Evolutionary conservation across 345 rosid genomes (phyloP), one percentile per base, ranked within the genome.

Genomic region (Citropsis articulata): DNA sequence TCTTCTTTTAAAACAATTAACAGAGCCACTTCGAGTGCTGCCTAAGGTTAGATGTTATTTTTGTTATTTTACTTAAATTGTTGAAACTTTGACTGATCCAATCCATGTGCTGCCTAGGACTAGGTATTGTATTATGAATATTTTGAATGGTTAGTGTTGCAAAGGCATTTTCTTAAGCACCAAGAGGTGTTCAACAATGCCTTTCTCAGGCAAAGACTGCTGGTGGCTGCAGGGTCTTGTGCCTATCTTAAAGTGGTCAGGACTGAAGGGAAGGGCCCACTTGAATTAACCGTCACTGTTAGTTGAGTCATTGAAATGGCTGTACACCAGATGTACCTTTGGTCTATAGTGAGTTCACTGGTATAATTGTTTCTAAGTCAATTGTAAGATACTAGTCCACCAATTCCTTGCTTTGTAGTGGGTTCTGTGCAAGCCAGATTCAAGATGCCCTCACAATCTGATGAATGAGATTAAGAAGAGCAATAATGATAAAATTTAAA

Each of bases 11-110:
- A 89, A 86, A 56, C 95, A 86, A 79, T 84, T 96, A 86, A 91
- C 95, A 16, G 87, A 86, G 79, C 98, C 98, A 70, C 97, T 96
- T 63, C 92, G 88, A 68, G 42, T 78, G 65, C 82, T 91, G 84
- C 94, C 97, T 74, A 94, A 93, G 99, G 99, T 95, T 84, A 60
- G 82, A 35, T 55, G 14, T 35, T 16, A 27, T 33, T 45, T 27
- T 72, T 70, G 22, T 77, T 73, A 50, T 19, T 42, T 25, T 10
- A 56, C n/a, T 27, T 33, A 61, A 57, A 21, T 67, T 30, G 30
- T 19, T 53, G 64, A 66, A 35, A 66, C n/a, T 45, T 61, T 27
- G 40, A 8, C 16, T 19, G 14, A 33, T 19, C 25, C 25, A 33
- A 40, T 35, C 22, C 69, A 50, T 50, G 56, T 50, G 56, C 7